These are phyloP conservation scores for Salvia sclarea DNA, from an alignment of 305 asterid species.

Conservation along the genomic window DNA sequence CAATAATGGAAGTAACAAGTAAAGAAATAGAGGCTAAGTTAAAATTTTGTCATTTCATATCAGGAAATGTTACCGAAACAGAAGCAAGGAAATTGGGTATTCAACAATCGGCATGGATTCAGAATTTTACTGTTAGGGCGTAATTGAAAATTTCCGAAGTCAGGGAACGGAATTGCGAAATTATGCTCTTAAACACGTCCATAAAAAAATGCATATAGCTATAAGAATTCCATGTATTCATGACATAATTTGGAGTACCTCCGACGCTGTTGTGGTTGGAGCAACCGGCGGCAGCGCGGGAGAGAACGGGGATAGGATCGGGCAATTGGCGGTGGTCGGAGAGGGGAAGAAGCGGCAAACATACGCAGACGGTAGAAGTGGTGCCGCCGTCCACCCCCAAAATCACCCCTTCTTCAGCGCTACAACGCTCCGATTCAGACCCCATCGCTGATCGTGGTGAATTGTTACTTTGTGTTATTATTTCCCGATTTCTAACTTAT, in stretches of 20 bases:
- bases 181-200: background rate
- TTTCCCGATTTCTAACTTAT: background rate
- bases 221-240: background rate
- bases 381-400: constrained; percentile 94
- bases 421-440: constrained; percentile 35
- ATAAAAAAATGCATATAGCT: background rate
- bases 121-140: background rate
- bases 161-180: constrained; percentile 3
- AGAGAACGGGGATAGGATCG: constrained; percentile 71
- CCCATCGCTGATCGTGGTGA: constrained; percentile 41
- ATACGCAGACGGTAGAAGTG: constrained; percentile 86
- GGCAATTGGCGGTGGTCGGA: constrained; percentile 50
- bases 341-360: constrained; percentile 65
- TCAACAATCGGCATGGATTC: background rate
- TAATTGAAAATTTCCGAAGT: background rate
- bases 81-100: background rate
- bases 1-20: background rate
- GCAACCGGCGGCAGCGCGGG: constrained; percentile 81
- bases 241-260: constrained; percentile 42
- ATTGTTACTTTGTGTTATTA: background rate
- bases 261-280: constrained; percentile 96
- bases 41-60: background rate
- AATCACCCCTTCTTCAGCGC: constrained; percentile 50
- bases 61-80: background rate
- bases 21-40: background rate